Conservation (phyloP, 768 basidiomycete genomes). For the Serendipita sp. region DNA sequence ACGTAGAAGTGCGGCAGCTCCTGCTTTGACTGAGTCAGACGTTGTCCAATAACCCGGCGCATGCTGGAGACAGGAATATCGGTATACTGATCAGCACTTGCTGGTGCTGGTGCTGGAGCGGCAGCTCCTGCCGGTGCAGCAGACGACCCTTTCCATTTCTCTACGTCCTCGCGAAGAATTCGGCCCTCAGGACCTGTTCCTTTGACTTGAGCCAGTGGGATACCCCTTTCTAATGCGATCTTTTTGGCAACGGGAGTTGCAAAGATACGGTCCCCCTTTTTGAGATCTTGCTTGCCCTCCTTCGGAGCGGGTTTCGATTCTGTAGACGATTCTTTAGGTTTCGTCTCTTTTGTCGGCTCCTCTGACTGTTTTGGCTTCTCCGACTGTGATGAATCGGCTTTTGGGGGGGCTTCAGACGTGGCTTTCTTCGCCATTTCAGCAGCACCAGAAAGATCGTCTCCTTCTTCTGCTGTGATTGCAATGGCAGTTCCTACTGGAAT, state of each 20-base stretch:
- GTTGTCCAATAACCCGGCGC: slow-evolving; percentile 81
- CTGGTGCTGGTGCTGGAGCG: slow-evolving; percentile 24
- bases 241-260: slow-evolving; percentile 94
- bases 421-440: slow-evolving; percentile 55
- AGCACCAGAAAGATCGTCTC: slow-evolving; percentile 81
- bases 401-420: slow-evolving; percentile 28
- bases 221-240: slow-evolving; percentile 84
- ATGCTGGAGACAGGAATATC: slow-evolving; percentile 89
- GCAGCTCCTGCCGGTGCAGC: slow-evolving; percentile 29
- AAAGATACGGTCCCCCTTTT: slow-evolving; percentile 70
- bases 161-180: slow-evolving; percentile 88
- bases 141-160: slow-evolving; percentile 54
- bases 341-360: slow-evolving; percentile 9
- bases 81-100: slow-evolving; percentile 45
- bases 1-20: slow-evolving; percentile 95
- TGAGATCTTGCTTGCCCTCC: slow-evolving; percentile 38
- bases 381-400: slow-evolving; percentile 28
- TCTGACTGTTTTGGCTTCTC: slow-evolving; percentile 14
- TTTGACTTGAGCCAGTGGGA: slow-evolving; percentile 78
- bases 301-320: slow-evolving; percentile 14
- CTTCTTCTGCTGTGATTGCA: slow-evolving; percentile 86
- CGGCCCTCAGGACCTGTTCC: slow-evolving; percentile 89
- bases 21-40: slow-evolving; percentile 85
- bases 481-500: slow-evolving; percentile 77
- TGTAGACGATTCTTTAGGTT: slow-evolving; percentile 9